Evolutionary conservation across 106 monocot genomes (phyloP).

Genomic region (Acorus calamus): DNA sequence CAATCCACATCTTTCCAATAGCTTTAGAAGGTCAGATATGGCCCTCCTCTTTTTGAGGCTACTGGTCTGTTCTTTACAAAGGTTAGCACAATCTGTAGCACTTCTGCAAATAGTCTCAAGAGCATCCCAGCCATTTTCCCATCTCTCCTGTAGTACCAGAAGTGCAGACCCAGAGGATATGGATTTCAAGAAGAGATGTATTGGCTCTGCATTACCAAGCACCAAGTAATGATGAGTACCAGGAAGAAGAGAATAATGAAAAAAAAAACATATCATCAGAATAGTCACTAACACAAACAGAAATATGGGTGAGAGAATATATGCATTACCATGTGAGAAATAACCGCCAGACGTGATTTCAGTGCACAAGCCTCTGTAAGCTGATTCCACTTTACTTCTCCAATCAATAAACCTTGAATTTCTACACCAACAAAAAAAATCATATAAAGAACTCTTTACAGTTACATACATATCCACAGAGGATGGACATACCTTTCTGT

Average conservation of each 20-base stretch:
- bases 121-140: constrained; percentile 47
- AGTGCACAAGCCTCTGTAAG: constrained; percentile 2
- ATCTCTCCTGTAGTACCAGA: constrained; percentile 23
- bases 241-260: neutral
- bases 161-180: constrained; percentile 3
- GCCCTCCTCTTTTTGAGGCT: constrained; percentile 58
- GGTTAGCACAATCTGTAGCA: constrained; percentile 49
- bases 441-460: neutral
- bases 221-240: neutral
- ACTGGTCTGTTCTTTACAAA: constrained; percentile 50
- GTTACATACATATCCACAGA: neutral
- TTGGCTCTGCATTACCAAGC: constrained; percentile 5
- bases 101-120: constrained; percentile 47
- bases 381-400: constrained; percentile 36
- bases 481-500: constrained; percentile 41
- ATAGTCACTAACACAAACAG: too few species aligned
- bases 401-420: constrained; percentile 47
- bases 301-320: too few species aligned
- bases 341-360: constrained; percentile 3
- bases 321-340: constrained; percentile 5
- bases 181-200: neutral
- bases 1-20: constrained; percentile 65
- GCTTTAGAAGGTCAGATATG: constrained; percentile 45
- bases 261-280: neutral
- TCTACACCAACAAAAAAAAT: constrained; percentile 28